Evolutionary conservation across 1,284 basidiomycete genomes (phyloP).

Genomic region (Moesziomyces globuligerus): DNA sequence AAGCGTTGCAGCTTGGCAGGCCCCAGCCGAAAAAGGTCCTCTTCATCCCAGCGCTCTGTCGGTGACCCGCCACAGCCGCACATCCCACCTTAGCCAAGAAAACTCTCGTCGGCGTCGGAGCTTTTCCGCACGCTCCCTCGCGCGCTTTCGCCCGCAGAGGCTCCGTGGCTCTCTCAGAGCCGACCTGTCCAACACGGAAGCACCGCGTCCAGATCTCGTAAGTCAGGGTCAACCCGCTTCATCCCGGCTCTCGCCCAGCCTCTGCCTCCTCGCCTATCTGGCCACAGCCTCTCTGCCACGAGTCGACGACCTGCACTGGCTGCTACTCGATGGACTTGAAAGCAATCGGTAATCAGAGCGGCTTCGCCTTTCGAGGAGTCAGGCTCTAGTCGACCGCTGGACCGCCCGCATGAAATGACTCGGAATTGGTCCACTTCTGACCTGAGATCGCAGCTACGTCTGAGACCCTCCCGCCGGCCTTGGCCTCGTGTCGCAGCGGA

Average conservation of each 20-base stretch:
- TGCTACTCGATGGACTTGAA: too few species aligned
- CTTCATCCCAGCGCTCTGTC: constrained; percentile 3
- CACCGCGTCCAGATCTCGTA: background rate
- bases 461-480: background rate
- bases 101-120: constrained; percentile 15
- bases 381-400: too few species aligned
- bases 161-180: background rate
- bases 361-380: too few species aligned
- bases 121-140: background rate
- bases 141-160: background rate
- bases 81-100: constrained; percentile 18
- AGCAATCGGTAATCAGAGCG: too few species aligned
- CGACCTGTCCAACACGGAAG: background rate
- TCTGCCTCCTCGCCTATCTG: too few species aligned
- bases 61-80: constrained; percentile 37
- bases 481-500: too few species aligned
- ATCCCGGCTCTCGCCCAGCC: background rate
- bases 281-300: too few species aligned
- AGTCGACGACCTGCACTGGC: too few species aligned
- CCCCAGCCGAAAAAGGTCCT: background rate
- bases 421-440: constrained; percentile 7
- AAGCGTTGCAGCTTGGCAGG: background rate
- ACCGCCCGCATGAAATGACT: constrained; percentile 12
- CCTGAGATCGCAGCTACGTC: constrained; percentile 5
- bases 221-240: background rate